Conservation (phyloP, 495 filamentous ascomycete species). For the Penicillium cosmopolitanum region DNA sequence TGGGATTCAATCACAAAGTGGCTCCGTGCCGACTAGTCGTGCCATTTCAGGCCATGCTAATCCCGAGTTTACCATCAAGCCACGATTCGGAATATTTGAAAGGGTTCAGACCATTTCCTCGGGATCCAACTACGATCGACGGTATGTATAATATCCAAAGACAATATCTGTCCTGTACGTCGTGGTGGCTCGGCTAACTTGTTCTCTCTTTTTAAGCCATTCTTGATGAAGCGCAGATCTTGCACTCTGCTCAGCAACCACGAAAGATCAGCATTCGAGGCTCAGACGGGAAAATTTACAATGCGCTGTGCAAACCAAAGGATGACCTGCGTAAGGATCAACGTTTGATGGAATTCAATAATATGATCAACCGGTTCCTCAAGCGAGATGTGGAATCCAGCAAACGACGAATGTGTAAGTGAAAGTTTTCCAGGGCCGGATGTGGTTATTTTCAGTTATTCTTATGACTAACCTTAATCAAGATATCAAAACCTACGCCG, state of each 20-base stretch:
- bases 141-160: constrained; percentile 33
- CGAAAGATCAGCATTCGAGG: constrained; percentile 87
- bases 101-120: constrained; percentile 81
- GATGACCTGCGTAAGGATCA: constrained; percentile 97
- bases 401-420: constrained; percentile 72
- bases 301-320: constrained; percentile 94
- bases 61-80: constrained; percentile 75
- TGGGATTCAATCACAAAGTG: constrained; percentile 81
- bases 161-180: neutral
- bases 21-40: constrained; percentile 85
- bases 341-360: constrained; percentile 98
- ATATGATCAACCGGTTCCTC: constrained; percentile 92
- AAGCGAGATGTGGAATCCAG: constrained; percentile 90
- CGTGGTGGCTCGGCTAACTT: neutral
- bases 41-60: constrained; percentile 82
- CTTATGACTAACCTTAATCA: constrained; percentile 1
- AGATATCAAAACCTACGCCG: constrained; percentile 95
- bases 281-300: constrained; percentile 85
- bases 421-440: neutral
- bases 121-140: constrained; percentile 62
- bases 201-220: constrained; percentile 53
- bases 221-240: constrained; percentile 81
- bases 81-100: constrained; percentile 68
- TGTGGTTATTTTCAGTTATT: neutral
- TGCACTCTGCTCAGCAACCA: constrained; percentile 89